phyloP scores from a whole-genome alignment of 352 stramenopile species.

The Phytophthora foliorum region DNA sequence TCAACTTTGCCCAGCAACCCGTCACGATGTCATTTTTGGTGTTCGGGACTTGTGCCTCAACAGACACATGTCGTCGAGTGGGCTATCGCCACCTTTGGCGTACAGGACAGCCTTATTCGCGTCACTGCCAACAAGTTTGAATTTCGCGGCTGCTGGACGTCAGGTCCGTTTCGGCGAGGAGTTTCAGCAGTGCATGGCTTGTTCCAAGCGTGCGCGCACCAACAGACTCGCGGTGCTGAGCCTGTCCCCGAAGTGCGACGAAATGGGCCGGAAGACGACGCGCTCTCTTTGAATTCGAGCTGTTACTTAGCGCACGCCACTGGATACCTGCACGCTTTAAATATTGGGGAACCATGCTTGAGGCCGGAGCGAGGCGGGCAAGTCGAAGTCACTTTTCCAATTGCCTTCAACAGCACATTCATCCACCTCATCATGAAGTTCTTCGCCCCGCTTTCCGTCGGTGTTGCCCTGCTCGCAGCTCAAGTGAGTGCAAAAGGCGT shows the following conservation, averaged over 20 bases:
- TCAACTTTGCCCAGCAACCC: no score
- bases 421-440: constrained; percentile 46
- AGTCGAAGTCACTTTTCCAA: constrained; percentile 28
- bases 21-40: not conserved
- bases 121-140: constrained; percentile 15
- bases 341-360: constrained; percentile 4
- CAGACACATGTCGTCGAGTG: constrained; percentile 4
- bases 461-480: constrained; percentile 29
- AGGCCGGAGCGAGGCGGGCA: constrained; percentile 1
- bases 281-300: constrained; percentile 23
- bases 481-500: constrained; percentile 60
- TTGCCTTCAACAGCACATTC: constrained; percentile 22
- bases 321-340: constrained; percentile 22
- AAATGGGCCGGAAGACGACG: constrained; percentile 18
- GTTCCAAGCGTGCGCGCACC: constrained; percentile 15
- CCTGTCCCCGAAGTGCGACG: constrained; percentile 25
- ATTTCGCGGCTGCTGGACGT: constrained; percentile 8
- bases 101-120: constrained; percentile 5
- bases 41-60: not conserved
- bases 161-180: constrained; percentile 19
- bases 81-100: constrained; percentile 4
- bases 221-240: not conserved
- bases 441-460: constrained; percentile 31
- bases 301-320: constrained; percentile 36
- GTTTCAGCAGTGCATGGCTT: constrained; percentile 21